phyloP scores from a whole-genome alignment of 2,329 filamentous ascomycete species.

The Emergomyces africanus region DNA sequence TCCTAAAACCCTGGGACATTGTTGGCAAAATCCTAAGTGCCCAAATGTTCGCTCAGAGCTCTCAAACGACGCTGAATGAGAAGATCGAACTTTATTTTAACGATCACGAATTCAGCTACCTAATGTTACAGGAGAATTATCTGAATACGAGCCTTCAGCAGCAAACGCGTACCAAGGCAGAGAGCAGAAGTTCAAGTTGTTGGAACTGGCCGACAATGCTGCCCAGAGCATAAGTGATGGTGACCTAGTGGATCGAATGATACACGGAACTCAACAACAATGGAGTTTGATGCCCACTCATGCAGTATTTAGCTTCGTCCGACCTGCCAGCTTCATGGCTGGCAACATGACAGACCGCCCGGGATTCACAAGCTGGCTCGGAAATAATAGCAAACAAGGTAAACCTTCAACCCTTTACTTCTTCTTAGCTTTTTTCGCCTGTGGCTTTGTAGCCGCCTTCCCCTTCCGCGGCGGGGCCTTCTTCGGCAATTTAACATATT shows the following conservation, averaged over 20 bases:
- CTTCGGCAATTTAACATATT: constrained; percentile 64
- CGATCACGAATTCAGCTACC: constrained; percentile 90
- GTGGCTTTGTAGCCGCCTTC: not conserved
- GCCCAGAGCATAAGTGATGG: constrained; percentile 96
- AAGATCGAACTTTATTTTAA: constrained; percentile 99
- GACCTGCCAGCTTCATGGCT: constrained; percentile 74
- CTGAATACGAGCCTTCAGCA: constrained; percentile 65
- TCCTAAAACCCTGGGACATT: constrained; percentile 97
- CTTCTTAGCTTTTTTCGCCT: not conserved
- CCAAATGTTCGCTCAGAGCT: constrained; percentile 70
- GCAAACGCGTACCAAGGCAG: constrained; percentile 50
- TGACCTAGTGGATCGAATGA: constrained; percentile 93
- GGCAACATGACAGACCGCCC: constrained; percentile 61
- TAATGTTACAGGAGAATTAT: constrained; percentile 99
- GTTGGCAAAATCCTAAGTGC: constrained; percentile 81
- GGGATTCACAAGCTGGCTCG: constrained; percentile 81
- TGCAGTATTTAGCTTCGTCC: constrained; percentile 87
- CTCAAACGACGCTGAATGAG: constrained; percentile 82
- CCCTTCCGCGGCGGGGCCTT: constrained; percentile 33
- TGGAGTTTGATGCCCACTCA: constrained; percentile 98
- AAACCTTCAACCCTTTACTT: constrained; percentile 29
- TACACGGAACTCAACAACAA: constrained; percentile 93
- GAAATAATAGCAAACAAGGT: constrained; percentile 80
- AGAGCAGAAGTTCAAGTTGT: constrained; percentile 63
- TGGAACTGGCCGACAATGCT: constrained; percentile 76